Evolutionary conservation across 2,329 filamentous ascomycete genomes (phyloP).

Genomic region (Fusarium lyarnte): DNA sequence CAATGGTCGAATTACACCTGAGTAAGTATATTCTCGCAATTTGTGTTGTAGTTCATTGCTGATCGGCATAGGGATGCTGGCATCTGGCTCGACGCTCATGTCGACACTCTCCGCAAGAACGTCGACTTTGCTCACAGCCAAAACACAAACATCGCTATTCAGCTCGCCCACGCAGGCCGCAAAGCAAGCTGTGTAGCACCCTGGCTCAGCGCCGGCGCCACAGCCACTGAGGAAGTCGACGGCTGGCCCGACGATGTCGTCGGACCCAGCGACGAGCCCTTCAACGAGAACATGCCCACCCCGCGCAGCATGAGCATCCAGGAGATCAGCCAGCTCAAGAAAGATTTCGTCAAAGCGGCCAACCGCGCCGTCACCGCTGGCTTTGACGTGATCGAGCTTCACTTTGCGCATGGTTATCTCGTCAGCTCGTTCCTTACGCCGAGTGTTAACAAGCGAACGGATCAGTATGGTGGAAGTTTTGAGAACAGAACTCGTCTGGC

Average conservation of each 20-base stretch:
- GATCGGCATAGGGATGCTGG: slow-evolving; percentile 58
- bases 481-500: slow-evolving; percentile 77
- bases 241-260: slow-evolving; percentile 65
- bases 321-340: slow-evolving; percentile 73
- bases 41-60: neutral
- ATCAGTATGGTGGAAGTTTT: slow-evolving; percentile 74
- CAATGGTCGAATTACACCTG: slow-evolving; percentile 77
- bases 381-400: slow-evolving; percentile 76
- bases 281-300: slow-evolving; percentile 64
- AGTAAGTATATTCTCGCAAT: slow-evolving; percentile 42
- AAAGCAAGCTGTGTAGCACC: slow-evolving; percentile 63
- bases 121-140: slow-evolving; percentile 76
- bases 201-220: slow-evolving; percentile 59
- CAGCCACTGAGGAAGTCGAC: slow-evolving; percentile 58
- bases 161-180: slow-evolving; percentile 75
- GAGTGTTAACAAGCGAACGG: slow-evolving; percentile 73
- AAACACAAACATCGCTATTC: slow-evolving; percentile 72
- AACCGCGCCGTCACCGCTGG: slow-evolving; percentile 70
- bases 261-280: slow-evolving; percentile 60
- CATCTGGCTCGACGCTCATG: slow-evolving; percentile 77
- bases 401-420: slow-evolving; percentile 83
- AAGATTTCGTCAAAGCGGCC: slow-evolving; percentile 64
- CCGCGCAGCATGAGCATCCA: slow-evolving; percentile 72
- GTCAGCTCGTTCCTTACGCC: slow-evolving; percentile 76
- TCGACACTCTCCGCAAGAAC: slow-evolving; percentile 65